A percentile compares a stretch with the other conserved stretches of the same genome.
These are phyloP conservation scores for Termitomyces sp. DNA, from an alignment of 1,284 basidiomycete genomes.

Conservation along the genomic window DNA sequence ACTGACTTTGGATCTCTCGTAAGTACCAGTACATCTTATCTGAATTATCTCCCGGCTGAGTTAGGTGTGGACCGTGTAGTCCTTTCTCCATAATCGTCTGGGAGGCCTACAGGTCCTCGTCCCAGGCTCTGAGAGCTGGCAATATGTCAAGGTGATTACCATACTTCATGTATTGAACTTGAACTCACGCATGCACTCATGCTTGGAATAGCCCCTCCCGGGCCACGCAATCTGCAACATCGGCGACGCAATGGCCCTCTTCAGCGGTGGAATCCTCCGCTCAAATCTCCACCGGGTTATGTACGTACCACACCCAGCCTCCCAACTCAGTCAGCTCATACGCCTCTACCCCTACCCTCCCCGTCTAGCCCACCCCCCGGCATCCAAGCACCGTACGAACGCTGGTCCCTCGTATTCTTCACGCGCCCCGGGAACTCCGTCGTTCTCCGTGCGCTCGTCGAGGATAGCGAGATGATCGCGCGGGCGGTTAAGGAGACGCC, in stretches of 20 bases:
- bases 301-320: constrained; percentile 14
- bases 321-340: too few species aligned
- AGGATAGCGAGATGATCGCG: constrained; percentile 45
- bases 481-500: constrained; percentile 31
- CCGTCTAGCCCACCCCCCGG: constrained; percentile 29
- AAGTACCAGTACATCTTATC: constrained; percentile 6
- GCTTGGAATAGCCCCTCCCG: constrained; percentile 45
- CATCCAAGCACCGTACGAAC: constrained; percentile 37
- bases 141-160: constrained; percentile 51
- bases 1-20: constrained; percentile 52
- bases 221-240: constrained; percentile 58
- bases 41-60: background rate
- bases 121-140: constrained; percentile 60
- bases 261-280: constrained; percentile 54
- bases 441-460: constrained; percentile 39
- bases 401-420: constrained; percentile 63
- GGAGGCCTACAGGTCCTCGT: constrained; percentile 70
- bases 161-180: too few species aligned
- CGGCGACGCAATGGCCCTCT: constrained; percentile 52
- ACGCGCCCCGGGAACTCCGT: constrained; percentile 52
- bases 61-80: constrained; percentile 29
- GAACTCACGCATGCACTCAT: background rate
- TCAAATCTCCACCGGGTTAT: constrained; percentile 48
- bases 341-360: too few species aligned
- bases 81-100: constrained; percentile 64